Evolutionary conservation across 805 yeast species (phyloP).

Genomic region (Yarrowia sp.): DNA sequence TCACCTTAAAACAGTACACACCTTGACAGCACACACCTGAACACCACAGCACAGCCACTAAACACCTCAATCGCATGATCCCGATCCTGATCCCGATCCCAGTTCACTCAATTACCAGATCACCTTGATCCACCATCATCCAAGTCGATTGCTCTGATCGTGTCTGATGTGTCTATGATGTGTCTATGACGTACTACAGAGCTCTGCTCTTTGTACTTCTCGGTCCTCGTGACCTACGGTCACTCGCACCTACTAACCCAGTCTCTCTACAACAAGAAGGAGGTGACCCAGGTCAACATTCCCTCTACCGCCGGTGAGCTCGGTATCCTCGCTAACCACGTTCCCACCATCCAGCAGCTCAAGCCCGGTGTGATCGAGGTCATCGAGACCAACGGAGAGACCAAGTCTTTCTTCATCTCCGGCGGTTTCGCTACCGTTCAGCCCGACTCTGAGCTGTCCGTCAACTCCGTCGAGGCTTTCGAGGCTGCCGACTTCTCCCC

Average conservation of each 20-base stretch:
- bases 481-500: slow-evolving; percentile 83
- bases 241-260: slow-evolving; percentile 25
- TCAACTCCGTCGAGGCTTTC: slow-evolving; percentile 94
- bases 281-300: slow-evolving; percentile 75
- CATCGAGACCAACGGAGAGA: slow-evolving; percentile 70
- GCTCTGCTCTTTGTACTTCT: no score
- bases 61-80: neutral
- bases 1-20: no score
- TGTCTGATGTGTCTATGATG: no score
- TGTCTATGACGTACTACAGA: no score
- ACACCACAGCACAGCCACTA: neutral
- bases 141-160: no score
- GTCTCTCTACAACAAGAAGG: slow-evolving; percentile 38
- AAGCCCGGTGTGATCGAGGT: slow-evolving; percentile 94
- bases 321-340: slow-evolving; percentile 97
- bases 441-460: slow-evolving; percentile 86
- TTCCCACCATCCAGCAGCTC: slow-evolving; percentile 94
- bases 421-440: slow-evolving; percentile 97
- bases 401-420: slow-evolving; percentile 80
- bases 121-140: no score
- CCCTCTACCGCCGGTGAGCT: slow-evolving; percentile 95
- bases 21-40: no score
- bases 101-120: no score
- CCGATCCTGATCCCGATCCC: neutral
- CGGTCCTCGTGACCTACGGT: no score